Conservation (phyloP, 2,329 filamentous ascomycete species). For the Gaeumannomyces sp. region DNA sequence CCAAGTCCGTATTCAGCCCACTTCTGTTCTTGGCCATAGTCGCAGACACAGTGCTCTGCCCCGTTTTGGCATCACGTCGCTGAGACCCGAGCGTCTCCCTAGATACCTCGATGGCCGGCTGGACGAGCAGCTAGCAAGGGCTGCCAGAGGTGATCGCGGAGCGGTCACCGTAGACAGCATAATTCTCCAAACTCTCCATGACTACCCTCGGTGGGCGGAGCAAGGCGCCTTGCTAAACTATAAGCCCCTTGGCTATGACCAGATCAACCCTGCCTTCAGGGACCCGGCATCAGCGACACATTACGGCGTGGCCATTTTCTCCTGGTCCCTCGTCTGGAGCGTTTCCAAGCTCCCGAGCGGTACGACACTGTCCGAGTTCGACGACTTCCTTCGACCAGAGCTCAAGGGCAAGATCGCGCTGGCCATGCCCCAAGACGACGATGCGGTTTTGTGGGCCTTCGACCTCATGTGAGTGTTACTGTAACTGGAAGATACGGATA, state of each 20-base stretch:
- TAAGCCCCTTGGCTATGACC: slow-evolving; percentile 38
- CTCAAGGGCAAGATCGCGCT: slow-evolving; percentile 48
- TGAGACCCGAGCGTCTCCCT: too few species aligned
- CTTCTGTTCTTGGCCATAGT: too few species aligned
- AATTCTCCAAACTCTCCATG: slow-evolving; percentile 44
- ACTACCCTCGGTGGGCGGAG: slow-evolving; percentile 45
- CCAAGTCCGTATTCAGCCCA: slow-evolving; percentile 31
- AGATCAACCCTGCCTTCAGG: slow-evolving; percentile 34
- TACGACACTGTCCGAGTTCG: slow-evolving; percentile 30
- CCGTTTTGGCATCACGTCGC: too few species aligned
- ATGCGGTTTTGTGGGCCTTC: slow-evolving; percentile 46
- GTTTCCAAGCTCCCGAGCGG: slow-evolving; percentile 25
- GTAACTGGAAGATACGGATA: too few species aligned
- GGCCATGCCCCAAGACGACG: slow-evolving; percentile 53
- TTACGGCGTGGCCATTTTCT: slow-evolving; percentile 32
- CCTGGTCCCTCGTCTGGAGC: slow-evolving; percentile 32
- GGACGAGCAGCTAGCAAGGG: slow-evolving; percentile 35
- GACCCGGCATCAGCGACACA: slow-evolving; percentile 34
- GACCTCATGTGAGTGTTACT: slow-evolving; percentile 38
- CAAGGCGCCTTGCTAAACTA: slow-evolving; percentile 42
- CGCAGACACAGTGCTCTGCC: too few species aligned
- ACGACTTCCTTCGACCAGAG: slow-evolving; percentile 39
- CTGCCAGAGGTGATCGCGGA: slow-evolving; percentile 11
- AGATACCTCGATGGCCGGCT: slow-evolving; percentile 37
- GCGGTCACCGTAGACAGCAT: slow-evolving; percentile 38